A percentile compares a stretch with the other conserved stretches of the same genome.
Evolutionary conservation across 768 basidiomycete species (phyloP).

Genomic region (Naganishia kalamii): DNA sequence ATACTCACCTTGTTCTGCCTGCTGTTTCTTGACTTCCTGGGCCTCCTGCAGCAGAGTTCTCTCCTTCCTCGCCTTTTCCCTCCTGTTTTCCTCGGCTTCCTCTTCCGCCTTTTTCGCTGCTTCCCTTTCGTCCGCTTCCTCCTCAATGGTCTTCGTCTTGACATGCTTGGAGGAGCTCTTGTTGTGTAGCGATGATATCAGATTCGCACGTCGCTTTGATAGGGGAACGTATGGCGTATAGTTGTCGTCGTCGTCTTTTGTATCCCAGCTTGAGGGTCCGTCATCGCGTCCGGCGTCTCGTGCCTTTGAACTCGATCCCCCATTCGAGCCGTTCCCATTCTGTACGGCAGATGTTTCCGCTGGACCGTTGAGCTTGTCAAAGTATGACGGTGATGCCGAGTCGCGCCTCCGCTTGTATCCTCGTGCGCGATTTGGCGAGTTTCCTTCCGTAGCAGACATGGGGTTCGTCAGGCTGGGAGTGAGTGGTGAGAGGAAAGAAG

Average conservation of each 20-base stretch:
- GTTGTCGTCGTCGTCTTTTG: slow-evolving; percentile 33
- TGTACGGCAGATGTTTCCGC: not conserved
- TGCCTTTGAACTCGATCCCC: not conserved
- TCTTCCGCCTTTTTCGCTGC: slow-evolving; percentile 64
- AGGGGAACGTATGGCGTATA: slow-evolving; percentile 86
- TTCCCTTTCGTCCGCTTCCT: slow-evolving; percentile 45
- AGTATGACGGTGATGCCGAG: slow-evolving; percentile 2
- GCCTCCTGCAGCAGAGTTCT: slow-evolving; percentile 84
- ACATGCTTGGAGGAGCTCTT: slow-evolving; percentile 54
- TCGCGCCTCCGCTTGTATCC: slow-evolving; percentile 20
- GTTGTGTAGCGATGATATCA: slow-evolving; percentile 62
- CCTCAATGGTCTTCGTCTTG: slow-evolving; percentile 54
- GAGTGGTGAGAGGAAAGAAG: no score
- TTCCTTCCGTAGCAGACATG: slow-evolving; percentile 1
- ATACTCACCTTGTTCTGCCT: slow-evolving; percentile 66
- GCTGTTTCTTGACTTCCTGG: slow-evolving; percentile 82
- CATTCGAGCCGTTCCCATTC: not conserved
- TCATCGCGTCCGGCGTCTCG: slow-evolving; percentile 18
- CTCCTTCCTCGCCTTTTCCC: slow-evolving; percentile 73
- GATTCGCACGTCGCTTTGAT: slow-evolving; percentile 72
- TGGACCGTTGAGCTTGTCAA: slow-evolving; percentile 6
- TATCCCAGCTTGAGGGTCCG: not conserved
- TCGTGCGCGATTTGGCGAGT: slow-evolving; percentile 8
- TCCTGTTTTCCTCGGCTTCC: slow-evolving; percentile 67
- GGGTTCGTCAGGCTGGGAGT: no score